phyloP scores from a whole-genome alignment of 495 filamentous ascomycete species.

The Podospora pseudoanserina region DNA sequence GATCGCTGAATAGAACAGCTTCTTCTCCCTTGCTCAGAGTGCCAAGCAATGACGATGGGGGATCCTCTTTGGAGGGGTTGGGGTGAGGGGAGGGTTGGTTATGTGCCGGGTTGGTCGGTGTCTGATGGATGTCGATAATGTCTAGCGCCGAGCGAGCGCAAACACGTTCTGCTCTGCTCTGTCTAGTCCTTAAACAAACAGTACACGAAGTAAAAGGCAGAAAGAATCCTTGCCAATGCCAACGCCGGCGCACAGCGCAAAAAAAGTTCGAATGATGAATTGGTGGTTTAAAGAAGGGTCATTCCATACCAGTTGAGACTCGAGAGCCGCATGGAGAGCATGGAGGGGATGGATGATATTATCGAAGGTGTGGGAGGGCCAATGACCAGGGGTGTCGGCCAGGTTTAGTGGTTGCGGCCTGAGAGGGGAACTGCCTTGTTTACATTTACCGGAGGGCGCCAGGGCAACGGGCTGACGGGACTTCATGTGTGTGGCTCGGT shows the following conservation, averaged over 20 bases:
- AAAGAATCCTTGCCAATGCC: conserved; percentile 4
- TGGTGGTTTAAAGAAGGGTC: conserved; percentile 6
- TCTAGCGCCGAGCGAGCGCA: neutral
- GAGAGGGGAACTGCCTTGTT: conserved; percentile 15
- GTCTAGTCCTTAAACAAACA: neutral
- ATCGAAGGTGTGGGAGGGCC: neutral
- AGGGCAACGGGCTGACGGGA: conserved; percentile 13
- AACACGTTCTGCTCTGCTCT: neutral
- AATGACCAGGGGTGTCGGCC: conserved; percentile 5
- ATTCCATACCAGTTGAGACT: conserved; percentile 5
- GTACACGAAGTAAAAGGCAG: too few relatives aligned
- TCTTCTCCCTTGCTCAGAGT: conserved; percentile 1
- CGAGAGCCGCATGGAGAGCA: conserved; percentile 15
- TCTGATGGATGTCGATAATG: neutral
- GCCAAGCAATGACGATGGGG: neutral
- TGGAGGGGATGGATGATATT: neutral
- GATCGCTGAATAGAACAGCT: conserved; percentile 8
- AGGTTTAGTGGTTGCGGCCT: conserved; percentile 14
- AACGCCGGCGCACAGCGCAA: conserved; percentile 24
- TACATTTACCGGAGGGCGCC: conserved; percentile 17
- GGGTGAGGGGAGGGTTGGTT: neutral
- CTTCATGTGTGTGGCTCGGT: conserved; percentile 6
- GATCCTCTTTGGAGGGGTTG: neutral
- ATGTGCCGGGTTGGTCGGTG: too few relatives aligned
- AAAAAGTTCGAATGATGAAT: neutral